A percentile compares a stretch with the other conserved stretches of the same genome.
Conservation (phyloP, 495 filamentous ascomycete genomes). For the Penicillium angulare region DNA sequence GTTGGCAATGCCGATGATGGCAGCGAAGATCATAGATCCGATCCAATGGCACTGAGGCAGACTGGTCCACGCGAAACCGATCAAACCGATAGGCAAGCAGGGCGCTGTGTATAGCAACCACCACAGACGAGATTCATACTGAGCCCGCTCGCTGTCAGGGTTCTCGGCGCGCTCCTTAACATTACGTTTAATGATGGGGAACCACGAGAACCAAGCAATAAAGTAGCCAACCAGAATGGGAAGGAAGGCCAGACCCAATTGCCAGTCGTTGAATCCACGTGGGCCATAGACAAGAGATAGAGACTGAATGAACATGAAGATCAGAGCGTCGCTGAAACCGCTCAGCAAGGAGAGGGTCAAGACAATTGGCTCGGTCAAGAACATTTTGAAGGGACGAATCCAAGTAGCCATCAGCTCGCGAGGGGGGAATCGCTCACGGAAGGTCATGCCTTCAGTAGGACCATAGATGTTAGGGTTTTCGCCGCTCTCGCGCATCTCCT, state of each 20-base stretch:
- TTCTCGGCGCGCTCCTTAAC: conserved; percentile 42
- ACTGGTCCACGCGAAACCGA: conserved; percentile 64
- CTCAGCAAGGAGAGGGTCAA: conserved; percentile 55
- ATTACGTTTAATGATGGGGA: conserved; percentile 55
- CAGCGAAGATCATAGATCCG: conserved; percentile 59
- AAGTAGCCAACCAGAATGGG: conserved; percentile 61
- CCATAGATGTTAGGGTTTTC: conserved; percentile 59
- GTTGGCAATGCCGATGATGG: conserved; percentile 67
- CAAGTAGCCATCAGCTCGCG: conserved; percentile 55
- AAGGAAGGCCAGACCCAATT: conserved; percentile 55
- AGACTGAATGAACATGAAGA: conserved; percentile 68
- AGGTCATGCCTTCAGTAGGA: conserved; percentile 59
- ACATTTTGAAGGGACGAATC: conserved; percentile 62
- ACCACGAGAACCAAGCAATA: conserved; percentile 53
- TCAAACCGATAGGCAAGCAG: conserved; percentile 57
- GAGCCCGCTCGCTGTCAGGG: conserved; percentile 52
- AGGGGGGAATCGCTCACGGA: conserved; percentile 56
- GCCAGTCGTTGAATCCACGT: conserved; percentile 53
- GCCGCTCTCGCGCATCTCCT: conserved; percentile 49
- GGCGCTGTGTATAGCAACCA: conserved; percentile 58
- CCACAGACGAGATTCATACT: conserved; percentile 62
- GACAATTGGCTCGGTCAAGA: conserved; percentile 61
- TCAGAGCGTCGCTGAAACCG: conserved; percentile 61
- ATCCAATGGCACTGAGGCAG: conserved; percentile 64
- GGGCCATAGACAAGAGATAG: conserved; percentile 58